Percentiles rank a stretch among this genome's conserved stretches.
phyloP scores from a whole-genome alignment of 2,329 filamentous ascomycete species.

The Eurotiales sp. region DNA sequence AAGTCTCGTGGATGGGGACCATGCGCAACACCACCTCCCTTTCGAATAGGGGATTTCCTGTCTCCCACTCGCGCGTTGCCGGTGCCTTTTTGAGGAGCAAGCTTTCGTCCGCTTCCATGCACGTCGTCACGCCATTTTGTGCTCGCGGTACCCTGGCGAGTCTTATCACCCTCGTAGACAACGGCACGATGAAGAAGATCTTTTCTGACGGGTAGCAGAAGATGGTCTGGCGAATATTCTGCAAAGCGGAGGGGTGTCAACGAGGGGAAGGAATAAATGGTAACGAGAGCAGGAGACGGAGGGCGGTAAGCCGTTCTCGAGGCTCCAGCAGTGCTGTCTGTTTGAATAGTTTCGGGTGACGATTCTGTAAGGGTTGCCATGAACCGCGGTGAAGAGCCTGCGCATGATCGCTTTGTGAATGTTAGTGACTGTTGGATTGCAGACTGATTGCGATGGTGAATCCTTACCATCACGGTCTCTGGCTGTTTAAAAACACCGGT shows the following conservation, averaged over 20 bases:
- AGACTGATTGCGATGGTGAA: background rate
- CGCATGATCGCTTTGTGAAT: conserved; percentile 38
- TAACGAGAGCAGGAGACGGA: conserved; percentile 67
- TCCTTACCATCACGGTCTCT: conserved; percentile 34
- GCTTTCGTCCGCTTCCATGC: conserved; percentile 75
- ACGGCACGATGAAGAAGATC: conserved; percentile 92
- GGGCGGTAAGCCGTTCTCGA: conserved; percentile 34
- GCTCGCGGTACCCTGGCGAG: conserved; percentile 80
- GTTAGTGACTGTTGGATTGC: background rate
- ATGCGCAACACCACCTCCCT: conserved; percentile 81
- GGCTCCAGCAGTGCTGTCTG: conserved; percentile 19
- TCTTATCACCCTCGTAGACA: conserved; percentile 84
- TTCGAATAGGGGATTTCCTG: conserved; percentile 74
- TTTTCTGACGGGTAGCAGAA: conserved; percentile 79
- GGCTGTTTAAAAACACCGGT: conserved; percentile 31
- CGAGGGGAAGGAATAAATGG: conserved; percentile 83
- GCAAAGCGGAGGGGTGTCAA: conserved; percentile 79
- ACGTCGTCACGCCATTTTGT: conserved; percentile 81
- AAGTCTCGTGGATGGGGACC: conserved; percentile 95
- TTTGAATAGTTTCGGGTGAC: conserved; percentile 19
- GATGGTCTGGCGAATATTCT: conserved; percentile 74
- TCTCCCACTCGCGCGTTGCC: conserved; percentile 76
- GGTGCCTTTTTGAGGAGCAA: conserved; percentile 81
- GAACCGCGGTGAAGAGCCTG: conserved; percentile 38
- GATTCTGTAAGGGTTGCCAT: conserved; percentile 44